These are phyloP conservation scores for Rosa chinensis DNA, from an alignment of 306 rosid species.

Conservation along the genomic window DNA sequence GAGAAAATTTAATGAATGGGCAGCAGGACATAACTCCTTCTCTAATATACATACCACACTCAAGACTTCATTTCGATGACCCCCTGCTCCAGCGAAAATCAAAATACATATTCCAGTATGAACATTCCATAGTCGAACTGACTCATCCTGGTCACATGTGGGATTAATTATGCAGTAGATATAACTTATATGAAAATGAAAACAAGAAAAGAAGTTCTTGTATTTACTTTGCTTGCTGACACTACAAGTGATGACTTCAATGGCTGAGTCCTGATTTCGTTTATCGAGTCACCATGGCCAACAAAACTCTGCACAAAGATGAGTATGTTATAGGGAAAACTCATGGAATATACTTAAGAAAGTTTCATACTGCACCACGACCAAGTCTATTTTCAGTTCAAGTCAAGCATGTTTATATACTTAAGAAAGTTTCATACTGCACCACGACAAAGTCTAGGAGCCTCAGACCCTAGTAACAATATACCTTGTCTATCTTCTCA, in stretches of 20 bases:
- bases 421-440: neutral
- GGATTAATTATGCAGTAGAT: conserved; percentile 30
- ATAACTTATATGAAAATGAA: conserved; percentile 17
- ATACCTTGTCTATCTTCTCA: conserved; percentile 89
- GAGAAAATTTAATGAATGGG: conserved; percentile 2
- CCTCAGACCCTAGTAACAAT: neutral
- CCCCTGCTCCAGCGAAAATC: conserved; percentile 96
- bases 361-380: neutral
- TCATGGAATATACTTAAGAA: neutral
- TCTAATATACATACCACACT: conserved; percentile 79
- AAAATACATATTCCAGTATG: conserved; percentile 90
- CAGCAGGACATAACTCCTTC: conserved; percentile 4
- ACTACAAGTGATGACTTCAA: conserved; percentile 77
- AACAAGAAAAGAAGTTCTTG: neutral
- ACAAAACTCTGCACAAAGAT: conserved; percentile 69
- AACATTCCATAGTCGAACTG: conserved; percentile 93
- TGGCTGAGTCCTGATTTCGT: conserved; percentile 90
- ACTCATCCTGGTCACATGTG: conserved; percentile 72
- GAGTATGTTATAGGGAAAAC: neutral
- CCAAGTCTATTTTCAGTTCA: neutral
- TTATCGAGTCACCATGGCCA: conserved; percentile 95
- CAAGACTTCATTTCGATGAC: conserved; percentile 95
- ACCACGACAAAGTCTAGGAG: neutral
- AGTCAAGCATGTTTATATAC: neutral
- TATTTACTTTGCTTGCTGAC: conserved; percentile 88